Conservation (phyloP, 2,329 filamentous ascomycete genomes). For the Trichoderma citrinoviride region DNA sequence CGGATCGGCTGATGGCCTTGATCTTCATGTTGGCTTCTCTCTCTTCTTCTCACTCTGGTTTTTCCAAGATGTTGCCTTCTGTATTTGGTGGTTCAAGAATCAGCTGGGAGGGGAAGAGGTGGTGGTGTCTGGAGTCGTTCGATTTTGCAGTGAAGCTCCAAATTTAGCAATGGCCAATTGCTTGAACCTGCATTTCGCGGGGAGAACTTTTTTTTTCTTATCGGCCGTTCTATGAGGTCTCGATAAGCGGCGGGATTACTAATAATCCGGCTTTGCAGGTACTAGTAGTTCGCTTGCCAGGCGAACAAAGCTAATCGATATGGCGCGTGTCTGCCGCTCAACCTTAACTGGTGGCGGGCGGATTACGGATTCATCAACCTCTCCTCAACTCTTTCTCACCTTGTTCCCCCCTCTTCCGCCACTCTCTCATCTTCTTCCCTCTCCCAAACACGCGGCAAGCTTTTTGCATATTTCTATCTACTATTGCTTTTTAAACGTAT, state of each 20-base stretch:
- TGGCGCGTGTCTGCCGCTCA: conserved; percentile 9
- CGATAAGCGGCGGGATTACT: conserved; percentile 35
- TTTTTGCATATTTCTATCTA: not conserved
- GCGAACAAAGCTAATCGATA: conserved; percentile 18
- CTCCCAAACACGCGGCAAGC: not conserved
- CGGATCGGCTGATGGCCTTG: conserved; percentile 65
- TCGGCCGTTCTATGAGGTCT: conserved; percentile 23
- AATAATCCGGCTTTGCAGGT: conserved; percentile 30
- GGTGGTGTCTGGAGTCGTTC: not conserved
- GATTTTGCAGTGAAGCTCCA: not conserved
- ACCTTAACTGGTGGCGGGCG: conserved; percentile 2
- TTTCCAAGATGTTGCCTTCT: too few species aligned
- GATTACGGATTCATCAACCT: too few species aligned
- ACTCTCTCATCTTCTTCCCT: too few species aligned
- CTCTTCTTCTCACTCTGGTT: not conserved
- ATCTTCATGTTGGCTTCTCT: conserved; percentile 49
- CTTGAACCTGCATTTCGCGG: conserved; percentile 23
- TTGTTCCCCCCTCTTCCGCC: not conserved
- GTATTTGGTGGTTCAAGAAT: not conserved
- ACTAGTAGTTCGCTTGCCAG: not conserved
- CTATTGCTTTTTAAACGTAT: not conserved
- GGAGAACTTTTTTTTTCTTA: conserved; percentile 37
- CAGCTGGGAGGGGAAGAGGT: not conserved
- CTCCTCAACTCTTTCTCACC: conserved; percentile 15
- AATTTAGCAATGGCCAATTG: not conserved